Conservation (phyloP, 306 rosid genomes). For the Cucurbita moschata region DNA sequence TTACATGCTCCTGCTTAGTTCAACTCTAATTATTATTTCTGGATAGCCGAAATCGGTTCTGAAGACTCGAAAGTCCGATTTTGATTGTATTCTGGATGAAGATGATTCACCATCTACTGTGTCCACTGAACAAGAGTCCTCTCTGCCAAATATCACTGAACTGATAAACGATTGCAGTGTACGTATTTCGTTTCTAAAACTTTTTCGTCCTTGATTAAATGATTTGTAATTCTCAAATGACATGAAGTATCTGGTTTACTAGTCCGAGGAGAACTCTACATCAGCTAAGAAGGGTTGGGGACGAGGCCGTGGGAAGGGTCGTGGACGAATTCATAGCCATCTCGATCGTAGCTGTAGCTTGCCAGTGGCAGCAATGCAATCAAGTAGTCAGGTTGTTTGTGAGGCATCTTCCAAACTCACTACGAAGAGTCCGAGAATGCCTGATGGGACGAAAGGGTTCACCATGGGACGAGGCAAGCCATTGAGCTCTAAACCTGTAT, state of each 20-base stretch:
- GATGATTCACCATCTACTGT: slow-evolving; percentile 40
- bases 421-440: slow-evolving; percentile 81
- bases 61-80: slow-evolving; percentile 61
- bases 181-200: slow-evolving; percentile 16
- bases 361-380: slow-evolving; percentile 32
- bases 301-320: slow-evolving; percentile 53
- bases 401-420: slow-evolving; percentile 41
- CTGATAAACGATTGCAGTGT: slow-evolving; percentile 34
- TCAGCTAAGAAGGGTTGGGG: slow-evolving; percentile 67
- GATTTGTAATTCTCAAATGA: neutral
- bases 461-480: slow-evolving; percentile 87
- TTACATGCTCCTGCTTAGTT: neutral
- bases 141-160: slow-evolving; percentile 33
- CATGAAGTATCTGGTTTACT: neutral
- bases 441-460: slow-evolving; percentile 91
- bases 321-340: slow-evolving; percentile 44
- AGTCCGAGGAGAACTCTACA: slow-evolving; percentile 50
- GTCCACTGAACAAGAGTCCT: slow-evolving; percentile 32
- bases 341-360: slow-evolving; percentile 49
- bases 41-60: slow-evolving; percentile 80
- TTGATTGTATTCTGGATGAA: slow-evolving; percentile 56
- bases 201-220: neutral
- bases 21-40: neutral
- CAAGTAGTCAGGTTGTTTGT: slow-evolving; percentile 16
- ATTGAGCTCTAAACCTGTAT: slow-evolving; percentile 15